These are phyloP conservation scores for Sophora flavescens DNA, from an alignment of 306 rosid species.

Conservation along the genomic window DNA sequence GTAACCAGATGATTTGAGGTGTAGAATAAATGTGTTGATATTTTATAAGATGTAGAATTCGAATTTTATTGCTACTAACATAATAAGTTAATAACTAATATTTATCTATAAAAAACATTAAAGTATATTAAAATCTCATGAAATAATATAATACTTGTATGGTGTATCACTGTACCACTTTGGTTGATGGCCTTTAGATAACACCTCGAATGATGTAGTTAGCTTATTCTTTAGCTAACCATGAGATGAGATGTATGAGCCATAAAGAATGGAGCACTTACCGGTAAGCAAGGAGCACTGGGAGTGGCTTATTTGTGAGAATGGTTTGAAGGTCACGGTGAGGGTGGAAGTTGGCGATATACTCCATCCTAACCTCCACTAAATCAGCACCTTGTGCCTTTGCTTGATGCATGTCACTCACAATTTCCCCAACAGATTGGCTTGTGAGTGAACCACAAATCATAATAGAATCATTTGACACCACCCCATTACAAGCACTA, in stretches of 20 bases:
- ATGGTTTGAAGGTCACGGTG: slow-evolving; percentile 48
- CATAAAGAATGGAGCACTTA: neutral
- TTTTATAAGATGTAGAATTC: too few species aligned
- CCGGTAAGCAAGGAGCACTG: slow-evolving; percentile 44
- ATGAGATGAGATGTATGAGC: neutral
- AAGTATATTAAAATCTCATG: too few species aligned
- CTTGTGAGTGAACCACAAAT: slow-evolving; percentile 52
- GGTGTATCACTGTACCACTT: too few species aligned
- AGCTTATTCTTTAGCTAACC: too few species aligned
- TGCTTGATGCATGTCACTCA: slow-evolving; percentile 52
- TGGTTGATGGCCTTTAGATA: too few species aligned
- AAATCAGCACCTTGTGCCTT: slow-evolving; percentile 58
- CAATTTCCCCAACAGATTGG: slow-evolving; percentile 47
- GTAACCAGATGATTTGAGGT: too few species aligned
- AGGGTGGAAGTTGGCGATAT: slow-evolving; percentile 48
- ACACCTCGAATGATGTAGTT: too few species aligned
- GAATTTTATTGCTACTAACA: too few species aligned
- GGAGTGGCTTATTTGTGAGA: slow-evolving; percentile 48
- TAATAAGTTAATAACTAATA: too few species aligned
- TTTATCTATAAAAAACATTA: too few species aligned
- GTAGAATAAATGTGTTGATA: too few species aligned
- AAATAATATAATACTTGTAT: too few species aligned
- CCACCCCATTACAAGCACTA: neutral
- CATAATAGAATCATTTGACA: slow-evolving; percentile 15
- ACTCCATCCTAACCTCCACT: slow-evolving; percentile 53